Evolutionary conservation across 148 eudicot species (phyloP), one percentile per base, ranked within the genome.

Genomic region (Dianthus caryophyllus): DNA sequence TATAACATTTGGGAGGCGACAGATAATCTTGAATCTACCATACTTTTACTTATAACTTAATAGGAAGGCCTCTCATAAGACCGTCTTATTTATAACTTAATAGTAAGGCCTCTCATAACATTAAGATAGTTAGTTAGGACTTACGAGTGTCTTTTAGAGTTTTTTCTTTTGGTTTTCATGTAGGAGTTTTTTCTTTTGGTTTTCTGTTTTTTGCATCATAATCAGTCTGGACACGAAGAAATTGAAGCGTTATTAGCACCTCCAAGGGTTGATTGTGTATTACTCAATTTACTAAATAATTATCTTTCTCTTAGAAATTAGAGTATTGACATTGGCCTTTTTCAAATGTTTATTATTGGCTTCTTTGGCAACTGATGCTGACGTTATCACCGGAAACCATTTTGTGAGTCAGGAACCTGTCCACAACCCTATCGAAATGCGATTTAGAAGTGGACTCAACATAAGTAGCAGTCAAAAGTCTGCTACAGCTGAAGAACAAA

Each of bases 231-330:
- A 25, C 79, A 81, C 51, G 76, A 79, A 68, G 78, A 80, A 13
- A 76, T 83, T 48, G 59, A 84, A 16, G 46, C 67, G 64, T 69
- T 77, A 76, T 74, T 82, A 59, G 77, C 66, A 39, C 85, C 89
- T 77, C 85, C 86, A 58, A 81, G 84, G 96, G 92, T 87, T 80
- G 77, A 64, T 79, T 79, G 70, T 81, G 47, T 76, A 64, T 64
- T 77, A 77, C 74, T 83, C 60, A 75, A 78, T 72, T 77, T 76
- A 71, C 83, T 72, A 80, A 73, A 72, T 71, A 71, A 59, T 53
- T 69, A 73, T 70, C 73, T 76, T 65, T 47, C 67, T 22, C 65
- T 71, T 47, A 29, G 38, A 21, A n/a, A 33, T 33, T 33, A 33
- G 3, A 33, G 38, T 2, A 33, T 33, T 33, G 7, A 33, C 38